Conservation (phyloP, 352 stramenopile species). For the Phytophthora constricta region DNA sequence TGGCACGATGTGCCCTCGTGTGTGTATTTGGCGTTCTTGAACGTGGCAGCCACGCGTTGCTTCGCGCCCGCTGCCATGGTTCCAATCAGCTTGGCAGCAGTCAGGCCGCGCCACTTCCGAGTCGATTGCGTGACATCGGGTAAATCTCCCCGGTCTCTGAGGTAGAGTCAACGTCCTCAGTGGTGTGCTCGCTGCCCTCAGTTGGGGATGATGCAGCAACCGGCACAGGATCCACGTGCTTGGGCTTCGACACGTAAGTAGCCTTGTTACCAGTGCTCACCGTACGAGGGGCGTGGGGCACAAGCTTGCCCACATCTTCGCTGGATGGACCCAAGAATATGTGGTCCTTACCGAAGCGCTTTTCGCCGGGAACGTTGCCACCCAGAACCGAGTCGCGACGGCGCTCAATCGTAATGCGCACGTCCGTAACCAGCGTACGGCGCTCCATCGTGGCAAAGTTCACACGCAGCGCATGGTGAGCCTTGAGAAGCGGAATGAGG, state of each 20-base stretch:
- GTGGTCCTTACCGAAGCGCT: constrained; percentile 75
- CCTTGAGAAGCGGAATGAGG: constrained; percentile 75
- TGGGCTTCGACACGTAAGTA: constrained; percentile 75
- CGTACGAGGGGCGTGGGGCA: constrained; percentile 61
- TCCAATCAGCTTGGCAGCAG: constrained; percentile 73
- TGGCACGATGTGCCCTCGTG: constrained; percentile 83
- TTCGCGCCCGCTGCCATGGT: constrained; percentile 74
- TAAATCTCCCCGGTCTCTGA: constrained; percentile 28
- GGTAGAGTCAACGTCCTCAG: constrained; percentile 34
- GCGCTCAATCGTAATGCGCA: constrained; percentile 80
- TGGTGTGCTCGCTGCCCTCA: constrained; percentile 37
- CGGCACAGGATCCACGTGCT: constrained; percentile 28
- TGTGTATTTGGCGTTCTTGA: constrained; percentile 70
- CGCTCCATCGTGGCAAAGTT: constrained; percentile 75
- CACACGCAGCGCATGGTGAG: constrained; percentile 68
- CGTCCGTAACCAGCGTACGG: constrained; percentile 77
- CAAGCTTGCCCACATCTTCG: constrained; percentile 75
- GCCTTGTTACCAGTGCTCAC: constrained; percentile 69
- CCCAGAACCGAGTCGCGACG: constrained; percentile 70
- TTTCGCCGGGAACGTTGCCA: constrained; percentile 55
- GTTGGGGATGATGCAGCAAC: constrained; percentile 29
- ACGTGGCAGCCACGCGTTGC: constrained; percentile 71
- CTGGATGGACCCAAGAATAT: constrained; percentile 67
- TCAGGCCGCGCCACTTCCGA: constrained; percentile 65
- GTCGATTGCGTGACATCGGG: constrained; percentile 31